Evolutionary conservation across 2,329 filamentous ascomycete genomes (phyloP).

Genomic region (Talaromyces atroroseus): DNA sequence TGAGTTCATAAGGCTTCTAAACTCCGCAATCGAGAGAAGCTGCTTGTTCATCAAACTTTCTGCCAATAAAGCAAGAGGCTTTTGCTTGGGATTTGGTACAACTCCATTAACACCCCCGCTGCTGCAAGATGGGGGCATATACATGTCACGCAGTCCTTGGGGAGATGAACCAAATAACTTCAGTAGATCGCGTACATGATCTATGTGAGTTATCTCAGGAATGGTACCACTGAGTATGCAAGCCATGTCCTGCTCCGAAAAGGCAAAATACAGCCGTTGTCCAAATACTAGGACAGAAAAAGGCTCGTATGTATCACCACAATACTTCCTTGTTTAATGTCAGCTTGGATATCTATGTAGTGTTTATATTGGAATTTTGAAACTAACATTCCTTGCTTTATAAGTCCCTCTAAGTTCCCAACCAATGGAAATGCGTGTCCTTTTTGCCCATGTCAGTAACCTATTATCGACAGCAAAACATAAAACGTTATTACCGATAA

Average conservation of each 20-base stretch:
- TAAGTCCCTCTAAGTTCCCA: background rate
- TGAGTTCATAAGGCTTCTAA: background rate
- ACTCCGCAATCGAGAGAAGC: background rate
- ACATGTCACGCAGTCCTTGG: background rate
- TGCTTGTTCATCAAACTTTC: constrained; percentile 2
- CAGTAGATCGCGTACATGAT: background rate
- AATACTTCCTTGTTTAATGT: background rate
- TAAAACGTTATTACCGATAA: background rate
- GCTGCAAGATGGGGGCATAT: background rate
- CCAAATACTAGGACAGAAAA: background rate
- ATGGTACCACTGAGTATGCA: background rate
- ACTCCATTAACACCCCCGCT: background rate
- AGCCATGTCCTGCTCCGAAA: background rate
- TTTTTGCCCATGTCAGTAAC: background rate
- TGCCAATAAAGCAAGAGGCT: background rate
- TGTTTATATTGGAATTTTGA: background rate
- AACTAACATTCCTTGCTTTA: background rate
- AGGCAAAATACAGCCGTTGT: background rate
- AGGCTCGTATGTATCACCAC: background rate
- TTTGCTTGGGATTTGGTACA: background rate
- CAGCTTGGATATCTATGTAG: background rate
- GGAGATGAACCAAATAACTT: background rate
- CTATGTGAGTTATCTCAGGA: background rate
- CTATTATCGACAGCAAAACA: too few relatives aligned
- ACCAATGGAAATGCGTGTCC: background rate